These are phyloP conservation scores for Rubroshorea leprosula DNA, from an alignment of 345 rosid species.

Conservation along the genomic window DNA sequence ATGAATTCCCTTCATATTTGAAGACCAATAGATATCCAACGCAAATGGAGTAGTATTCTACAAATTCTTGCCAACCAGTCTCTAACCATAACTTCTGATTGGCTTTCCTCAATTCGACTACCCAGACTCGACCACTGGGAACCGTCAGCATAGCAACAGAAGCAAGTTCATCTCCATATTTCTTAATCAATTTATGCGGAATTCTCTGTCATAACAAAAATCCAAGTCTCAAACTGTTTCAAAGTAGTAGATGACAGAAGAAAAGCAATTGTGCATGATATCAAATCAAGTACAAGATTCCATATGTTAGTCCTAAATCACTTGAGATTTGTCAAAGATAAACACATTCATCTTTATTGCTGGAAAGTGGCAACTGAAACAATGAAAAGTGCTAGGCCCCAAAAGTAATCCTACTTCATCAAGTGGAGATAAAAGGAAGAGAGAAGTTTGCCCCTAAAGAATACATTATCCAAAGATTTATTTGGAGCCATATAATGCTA, in stretches of 20 bases:
- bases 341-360: no score
- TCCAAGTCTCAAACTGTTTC: neutral
- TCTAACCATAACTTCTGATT: constrained; percentile 28
- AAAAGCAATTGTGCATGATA: no score
- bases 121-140: constrained; percentile 31
- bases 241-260: no score
- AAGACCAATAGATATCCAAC: constrained; percentile 33
- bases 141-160: constrained; percentile 1
- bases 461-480: neutral
- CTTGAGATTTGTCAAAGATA: neutral
- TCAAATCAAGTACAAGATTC: neutral
- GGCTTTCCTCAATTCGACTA: constrained; percentile 23
- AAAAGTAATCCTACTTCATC: neutral
- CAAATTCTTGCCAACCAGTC: constrained; percentile 33
- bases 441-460: neutral
- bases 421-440: neutral
- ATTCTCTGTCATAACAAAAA: constrained; percentile 25
- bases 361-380: no score
- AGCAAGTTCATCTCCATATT: constrained; percentile 18
- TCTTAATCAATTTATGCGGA: constrained; percentile 27
- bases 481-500: neutral
- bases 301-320: neutral
- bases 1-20: constrained; percentile 30
- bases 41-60: constrained; percentile 21
- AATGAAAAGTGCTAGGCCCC: constrained; percentile 1